Evolutionary conservation across 1,284 basidiomycete genomes (phyloP).

Genomic region (Ustilago trichophora): DNA sequence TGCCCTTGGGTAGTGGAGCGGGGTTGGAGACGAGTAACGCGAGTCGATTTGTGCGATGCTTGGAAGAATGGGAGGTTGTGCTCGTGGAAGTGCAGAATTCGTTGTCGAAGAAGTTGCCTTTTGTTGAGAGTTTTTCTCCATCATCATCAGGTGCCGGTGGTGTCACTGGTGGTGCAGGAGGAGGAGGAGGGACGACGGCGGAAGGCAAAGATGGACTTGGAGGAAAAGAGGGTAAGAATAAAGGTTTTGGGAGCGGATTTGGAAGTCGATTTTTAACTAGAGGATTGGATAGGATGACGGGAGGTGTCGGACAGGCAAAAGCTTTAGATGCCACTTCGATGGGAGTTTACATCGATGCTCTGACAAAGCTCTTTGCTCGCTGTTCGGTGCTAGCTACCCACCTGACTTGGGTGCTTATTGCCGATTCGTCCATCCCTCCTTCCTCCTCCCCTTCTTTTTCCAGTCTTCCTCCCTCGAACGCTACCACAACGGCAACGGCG

Average conservation of each 20-base stretch:
- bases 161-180: no score
- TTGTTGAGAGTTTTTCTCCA: no score
- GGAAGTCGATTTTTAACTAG: conserved; percentile 19
- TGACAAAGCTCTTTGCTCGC: neutral
- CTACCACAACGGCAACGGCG: no score
- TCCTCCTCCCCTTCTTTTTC: no score
- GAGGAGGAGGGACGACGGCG: no score
- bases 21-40: conserved; percentile 50
- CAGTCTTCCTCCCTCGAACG: no score
- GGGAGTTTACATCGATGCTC: conserved; percentile 4
- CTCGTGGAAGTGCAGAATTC: conserved; percentile 75
- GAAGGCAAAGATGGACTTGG: conserved; percentile 71
- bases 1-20: conserved; percentile 26
- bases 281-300: conserved; percentile 24
- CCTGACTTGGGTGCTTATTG: conserved; percentile 5
- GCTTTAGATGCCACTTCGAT: neutral
- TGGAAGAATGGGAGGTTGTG: conserved; percentile 81
- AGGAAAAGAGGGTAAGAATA: conserved; percentile 57
- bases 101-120: conserved; percentile 81
- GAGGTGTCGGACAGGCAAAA: conserved; percentile 5
- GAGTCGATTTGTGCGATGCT: conserved; percentile 65
- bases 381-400: neutral
- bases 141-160: no score
- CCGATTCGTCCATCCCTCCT: conserved; percentile 4
- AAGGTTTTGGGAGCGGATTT: conserved; percentile 5